phyloP scores from a whole-genome alignment of 495 filamentous ascomycete species.

The Hypoxylon lienhwacheense region DNA sequence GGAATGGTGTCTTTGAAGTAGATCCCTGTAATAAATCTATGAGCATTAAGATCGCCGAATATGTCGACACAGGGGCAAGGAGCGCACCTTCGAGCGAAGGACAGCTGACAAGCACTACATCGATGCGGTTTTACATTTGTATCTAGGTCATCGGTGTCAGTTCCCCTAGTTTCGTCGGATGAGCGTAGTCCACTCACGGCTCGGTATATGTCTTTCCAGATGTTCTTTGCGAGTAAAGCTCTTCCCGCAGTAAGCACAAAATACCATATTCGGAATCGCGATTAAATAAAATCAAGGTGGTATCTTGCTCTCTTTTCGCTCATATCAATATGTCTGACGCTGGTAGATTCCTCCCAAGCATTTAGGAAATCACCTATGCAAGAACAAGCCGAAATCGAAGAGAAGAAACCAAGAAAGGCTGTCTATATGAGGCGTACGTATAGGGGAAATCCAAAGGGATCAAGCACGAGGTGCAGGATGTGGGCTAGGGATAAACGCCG shows the following conservation, averaged over 20 bases:
- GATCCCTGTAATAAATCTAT: slow-evolving; percentile 49
- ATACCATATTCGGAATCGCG: slow-evolving; percentile 47
- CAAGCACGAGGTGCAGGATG: slow-evolving; percentile 6
- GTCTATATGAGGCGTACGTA: slow-evolving; percentile 17
- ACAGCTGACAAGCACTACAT: slow-evolving; percentile 61
- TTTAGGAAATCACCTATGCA: not conserved
- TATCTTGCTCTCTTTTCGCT: slow-evolving; percentile 14
- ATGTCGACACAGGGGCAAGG: not conserved
- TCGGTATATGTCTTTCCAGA: slow-evolving; percentile 63
- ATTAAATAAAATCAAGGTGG: not conserved
- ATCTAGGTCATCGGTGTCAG: slow-evolving; percentile 49
- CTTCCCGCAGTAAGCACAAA: slow-evolving; percentile 65
- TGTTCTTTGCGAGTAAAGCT: slow-evolving; percentile 68
- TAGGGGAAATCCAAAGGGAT: not conserved
- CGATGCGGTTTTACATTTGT: slow-evolving; percentile 67
- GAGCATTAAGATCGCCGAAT: slow-evolving; percentile 17
- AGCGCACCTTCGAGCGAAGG: slow-evolving; percentile 61
- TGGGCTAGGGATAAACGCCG: not conserved
- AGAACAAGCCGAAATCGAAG: not conserved
- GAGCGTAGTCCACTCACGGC: slow-evolving; percentile 49
- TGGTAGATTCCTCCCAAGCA: not conserved
- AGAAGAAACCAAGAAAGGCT: slow-evolving; percentile 1
- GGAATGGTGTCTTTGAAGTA: slow-evolving; percentile 60
- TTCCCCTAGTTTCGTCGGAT: not conserved
- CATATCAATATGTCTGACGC: slow-evolving; percentile 3